Conservation (phyloP, 192 early-diverging fungal species). For the Coemansia sp. region DNA sequence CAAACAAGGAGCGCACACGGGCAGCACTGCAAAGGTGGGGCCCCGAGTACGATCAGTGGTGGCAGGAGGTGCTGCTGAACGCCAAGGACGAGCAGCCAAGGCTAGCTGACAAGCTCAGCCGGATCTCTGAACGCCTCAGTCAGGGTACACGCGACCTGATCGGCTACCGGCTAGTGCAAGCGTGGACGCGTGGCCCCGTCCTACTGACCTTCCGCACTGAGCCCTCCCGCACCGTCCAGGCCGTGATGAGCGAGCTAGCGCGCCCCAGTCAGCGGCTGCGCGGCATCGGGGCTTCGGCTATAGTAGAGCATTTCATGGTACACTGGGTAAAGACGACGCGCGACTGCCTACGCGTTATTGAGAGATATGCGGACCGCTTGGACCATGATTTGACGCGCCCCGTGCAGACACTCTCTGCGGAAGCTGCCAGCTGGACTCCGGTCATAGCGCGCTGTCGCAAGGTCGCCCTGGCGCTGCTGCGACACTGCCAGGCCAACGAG, state of each 20-base stretch:
- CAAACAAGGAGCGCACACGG: conserved; percentile 24
- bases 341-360: conserved; percentile 17
- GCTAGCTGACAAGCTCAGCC: not conserved
- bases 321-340: conserved; percentile 33
- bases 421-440: conserved; percentile 47
- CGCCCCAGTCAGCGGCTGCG: not conserved
- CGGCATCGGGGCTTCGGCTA: conserved; percentile 7
- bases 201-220: conserved; percentile 36
- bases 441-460: conserved; percentile 54
- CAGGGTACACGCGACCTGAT: conserved; percentile 32
- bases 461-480: conserved; percentile 44
- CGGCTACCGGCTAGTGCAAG: conserved; percentile 43
- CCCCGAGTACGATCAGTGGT: conserved; percentile 36
- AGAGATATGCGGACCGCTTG: conserved; percentile 27
- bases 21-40: conserved; percentile 36
- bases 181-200: conserved; percentile 38
- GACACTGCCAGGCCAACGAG: conserved; percentile 48
- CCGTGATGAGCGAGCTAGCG: conserved; percentile 15
- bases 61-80: conserved; percentile 27
- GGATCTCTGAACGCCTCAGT: conserved; percentile 28
- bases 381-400: conserved; percentile 46
- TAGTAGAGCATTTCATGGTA: conserved; percentile 25
- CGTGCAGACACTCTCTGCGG: conserved; percentile 20
- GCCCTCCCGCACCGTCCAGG: conserved; percentile 10
- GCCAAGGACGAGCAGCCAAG: not conserved